Evolutionary conservation across 2,329 filamentous ascomycete genomes (phyloP), one percentile per base, ranked within the genome.

Genomic region (Neurospora sp.): DNA sequence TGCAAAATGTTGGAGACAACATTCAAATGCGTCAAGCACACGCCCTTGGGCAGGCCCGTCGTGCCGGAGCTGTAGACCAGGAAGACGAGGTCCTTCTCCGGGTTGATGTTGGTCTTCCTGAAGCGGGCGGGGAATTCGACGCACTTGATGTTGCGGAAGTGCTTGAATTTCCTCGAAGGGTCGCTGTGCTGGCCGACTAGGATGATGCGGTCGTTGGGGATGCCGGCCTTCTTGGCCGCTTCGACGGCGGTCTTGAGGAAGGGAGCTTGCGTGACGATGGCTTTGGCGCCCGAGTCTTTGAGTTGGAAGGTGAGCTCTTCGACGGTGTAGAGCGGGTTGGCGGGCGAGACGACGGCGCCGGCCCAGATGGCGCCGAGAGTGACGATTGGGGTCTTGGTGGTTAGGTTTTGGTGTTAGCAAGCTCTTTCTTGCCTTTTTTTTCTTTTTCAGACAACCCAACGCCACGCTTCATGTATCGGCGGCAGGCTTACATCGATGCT

Each of bases 1-100:
- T 92, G 90, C 38, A 86, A 74, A 7, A 89, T 78, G 78, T 97
- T 97, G 71, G 92, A 82, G 11, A 96, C 87, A 71, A 97, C 89
- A 78, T 97, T 97, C 73, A 82, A 80, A 80, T 98, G 95, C 8
- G 89, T 91, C 39, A 97, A 84, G 87, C 93, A 91, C 15, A 97
- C 95, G 17, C 94, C 95, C 80, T 98, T 98, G 0, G 95, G 94
- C 68, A 93, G 82, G 1, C 95, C 95, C 0, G 95, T 97, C 0
- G 95, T 98, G 8, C 95, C 95, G 8, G 91, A 94, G 67, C 90
- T 93, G 79, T 97, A 97, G 0, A 96, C 93, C 70, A 97, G 80
- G 76, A 96, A 97, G 0, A 93, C 91, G 36, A 96, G 79, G 77
- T 97, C 93, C 70, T 88, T 89, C 67, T 85, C 84, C 0, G 92